A percentile compares a stretch with the other conserved stretches of the same genome.
phyloP scores from a whole-genome alignment of 768 basidiomycete genomes.

The Lactarius trivialis region DNA sequence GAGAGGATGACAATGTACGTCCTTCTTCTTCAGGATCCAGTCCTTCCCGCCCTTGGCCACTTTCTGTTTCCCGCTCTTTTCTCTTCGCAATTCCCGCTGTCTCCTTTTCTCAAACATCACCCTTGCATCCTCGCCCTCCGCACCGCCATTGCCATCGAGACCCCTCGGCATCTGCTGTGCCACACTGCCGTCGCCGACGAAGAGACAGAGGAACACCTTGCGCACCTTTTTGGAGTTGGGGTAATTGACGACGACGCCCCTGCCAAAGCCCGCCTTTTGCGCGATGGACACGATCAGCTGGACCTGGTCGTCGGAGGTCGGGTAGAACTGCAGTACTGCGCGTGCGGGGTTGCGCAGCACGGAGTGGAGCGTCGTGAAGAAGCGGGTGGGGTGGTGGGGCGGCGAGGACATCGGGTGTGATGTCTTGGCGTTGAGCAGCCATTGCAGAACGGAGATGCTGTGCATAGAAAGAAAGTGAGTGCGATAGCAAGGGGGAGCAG shows the following conservation, averaged over 20 bases:
- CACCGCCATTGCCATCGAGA: constrained; percentile 58
- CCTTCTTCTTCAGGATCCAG: constrained; percentile 97
- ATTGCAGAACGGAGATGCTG: constrained; percentile 98
- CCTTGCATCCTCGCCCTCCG: constrained; percentile 40
- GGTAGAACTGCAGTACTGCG: constrained; percentile 91
- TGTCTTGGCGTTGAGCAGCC: constrained; percentile 95
- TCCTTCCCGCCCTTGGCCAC: constrained; percentile 62
- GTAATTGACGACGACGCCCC: constrained; percentile 94
- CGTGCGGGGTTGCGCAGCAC: constrained; percentile 79
- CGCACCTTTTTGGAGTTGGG: constrained; percentile 94
- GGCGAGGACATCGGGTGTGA: constrained; percentile 85
- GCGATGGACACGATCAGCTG: constrained; percentile 90
- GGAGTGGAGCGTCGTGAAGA: constrained; percentile 90
- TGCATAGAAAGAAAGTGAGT: not conserved
- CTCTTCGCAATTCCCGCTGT: constrained; percentile 53
- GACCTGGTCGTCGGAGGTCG: constrained; percentile 94
- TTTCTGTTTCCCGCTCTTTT: constrained; percentile 64
- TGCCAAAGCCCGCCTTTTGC: constrained; percentile 92
- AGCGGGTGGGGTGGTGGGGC: constrained; percentile 75
- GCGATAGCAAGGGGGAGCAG: not conserved
- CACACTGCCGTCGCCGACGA: constrained; percentile 82
- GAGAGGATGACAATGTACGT: constrained; percentile 43
- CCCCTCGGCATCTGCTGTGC: constrained; percentile 60
- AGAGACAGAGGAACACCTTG: constrained; percentile 91
- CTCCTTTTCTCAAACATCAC: constrained; percentile 74